Evolutionary conservation across 768 basidiomycete genomes (phyloP), one percentile per base, ranked within the genome.

Genomic region (Podaxis carcinomalis): DNA sequence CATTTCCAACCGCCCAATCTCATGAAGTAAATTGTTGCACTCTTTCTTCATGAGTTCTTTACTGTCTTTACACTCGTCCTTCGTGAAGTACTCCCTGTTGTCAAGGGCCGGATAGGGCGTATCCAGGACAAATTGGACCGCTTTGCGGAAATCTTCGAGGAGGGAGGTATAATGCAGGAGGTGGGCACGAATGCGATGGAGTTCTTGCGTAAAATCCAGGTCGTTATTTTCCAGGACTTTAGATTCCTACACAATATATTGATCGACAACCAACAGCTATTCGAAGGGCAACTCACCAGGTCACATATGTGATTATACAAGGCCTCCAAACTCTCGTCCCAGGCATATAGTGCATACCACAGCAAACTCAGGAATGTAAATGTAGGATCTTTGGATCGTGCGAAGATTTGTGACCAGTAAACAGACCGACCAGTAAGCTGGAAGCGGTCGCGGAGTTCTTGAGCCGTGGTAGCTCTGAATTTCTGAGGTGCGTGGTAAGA

Each of bases 311-410:
- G 75, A 2, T 67, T 62, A 54, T 81, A 82, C 23, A 84, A 68
- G 16, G 66, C 64, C 61, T 83, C 82, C 4, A 84, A 67, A 0
- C 80, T 72, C 65, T 83, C 75, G 53, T 84, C 82, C 80, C 81
- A 84, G 1, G 79, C 78, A 63, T 83, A 84, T 42, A 83, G 57
- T 3, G 80, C 75, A 55, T 83, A 78, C 83, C 82, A 83, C 25
- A 83, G 66, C 23, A 76, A 73, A 5, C 79, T 72, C 23, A 84
- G 63, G 36, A 83, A 70, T 0, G 81, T 55, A 56, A 83, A 80
- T 0, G 83, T 83, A 1, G 81, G 80, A 61, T 83, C 83, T 7
- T 68, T 68, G 1, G 79, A 73, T 28, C 66, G 68, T 63, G 57
- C 42, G n/a, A 74, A 67, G 21, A 73, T 67, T 21, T 70, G 69